A percentile compares a stretch with the other conserved stretches of the same genome.
Conservation (phyloP, 768 basidiomycete species). For the Termitomyces sp. region DNA sequence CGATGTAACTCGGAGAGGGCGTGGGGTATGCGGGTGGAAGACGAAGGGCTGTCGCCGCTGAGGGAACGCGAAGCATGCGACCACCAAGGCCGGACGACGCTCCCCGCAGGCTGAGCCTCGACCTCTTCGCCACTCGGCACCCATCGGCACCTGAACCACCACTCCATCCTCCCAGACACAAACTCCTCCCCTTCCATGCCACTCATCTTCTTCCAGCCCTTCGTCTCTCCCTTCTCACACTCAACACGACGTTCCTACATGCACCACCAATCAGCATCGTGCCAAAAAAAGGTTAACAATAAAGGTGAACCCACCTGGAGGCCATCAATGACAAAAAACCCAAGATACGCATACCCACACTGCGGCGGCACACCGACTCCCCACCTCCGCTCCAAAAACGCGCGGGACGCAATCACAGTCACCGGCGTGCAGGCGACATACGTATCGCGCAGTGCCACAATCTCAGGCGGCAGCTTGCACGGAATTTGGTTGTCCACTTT, state of each 20-base stretch:
- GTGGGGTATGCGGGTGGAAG: neutral
- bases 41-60: neutral
- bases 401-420: constrained; percentile 31
- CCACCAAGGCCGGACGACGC: constrained; percentile 22
- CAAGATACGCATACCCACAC: constrained; percentile 37
- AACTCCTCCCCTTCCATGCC: neutral
- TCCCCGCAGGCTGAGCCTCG: neutral
- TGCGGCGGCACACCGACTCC: constrained; percentile 28
- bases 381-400: constrained; percentile 22
- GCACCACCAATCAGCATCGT: neutral
- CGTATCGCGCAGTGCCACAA: constrained; percentile 35
- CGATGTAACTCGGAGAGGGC: neutral
- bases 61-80: constrained; percentile 3
- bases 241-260: neutral
- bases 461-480: constrained; percentile 33
- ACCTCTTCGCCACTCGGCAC: constrained; percentile 42
- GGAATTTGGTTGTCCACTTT: constrained; percentile 13
- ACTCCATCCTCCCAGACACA: constrained; percentile 30
- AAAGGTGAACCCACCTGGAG: constrained; percentile 21
- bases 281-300: neutral
- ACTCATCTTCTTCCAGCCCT: neutral
- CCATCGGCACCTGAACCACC: constrained; percentile 45
- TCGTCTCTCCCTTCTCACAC: neutral
- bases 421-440: constrained; percentile 33
- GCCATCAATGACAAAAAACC: constrained; percentile 38